Evolutionary conservation across 2,329 filamentous ascomycete genomes (phyloP).

Genomic region (Zymoseptoria passerinii): DNA sequence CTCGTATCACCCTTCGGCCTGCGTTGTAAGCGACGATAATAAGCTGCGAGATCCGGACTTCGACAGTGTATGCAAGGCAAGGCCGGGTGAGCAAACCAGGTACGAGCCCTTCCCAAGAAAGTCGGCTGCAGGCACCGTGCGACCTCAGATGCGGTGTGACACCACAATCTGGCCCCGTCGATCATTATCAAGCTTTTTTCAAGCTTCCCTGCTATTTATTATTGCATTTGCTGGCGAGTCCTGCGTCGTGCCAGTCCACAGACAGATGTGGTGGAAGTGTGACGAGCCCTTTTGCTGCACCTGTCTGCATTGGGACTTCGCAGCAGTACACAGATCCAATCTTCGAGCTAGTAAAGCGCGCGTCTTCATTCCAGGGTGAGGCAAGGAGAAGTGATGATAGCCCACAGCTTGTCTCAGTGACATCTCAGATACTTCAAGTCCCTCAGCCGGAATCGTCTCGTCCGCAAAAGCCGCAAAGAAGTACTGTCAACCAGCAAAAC

Average conservation of each 20-base stretch:
- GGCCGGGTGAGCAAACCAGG: constrained; percentile 1
- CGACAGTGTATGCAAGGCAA: constrained; percentile 10
- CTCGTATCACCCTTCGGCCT: neutral
- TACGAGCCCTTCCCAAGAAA: neutral
- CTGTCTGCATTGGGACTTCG: neutral
- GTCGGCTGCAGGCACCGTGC: constrained; percentile 9
- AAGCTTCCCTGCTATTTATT: neutral
- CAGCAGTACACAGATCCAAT: neutral
- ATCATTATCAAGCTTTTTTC: constrained; percentile 4
- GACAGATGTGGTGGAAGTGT: neutral
- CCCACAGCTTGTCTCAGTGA: neutral
- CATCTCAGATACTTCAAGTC: neutral
- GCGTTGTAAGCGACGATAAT: neutral
- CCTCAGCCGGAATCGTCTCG: neutral
- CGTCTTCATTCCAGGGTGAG: neutral
- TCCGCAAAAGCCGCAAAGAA: neutral
- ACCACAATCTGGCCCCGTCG: neutral
- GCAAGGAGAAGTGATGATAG: neutral
- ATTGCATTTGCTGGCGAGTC: neutral
- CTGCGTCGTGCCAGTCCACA: neutral
- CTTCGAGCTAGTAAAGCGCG: neutral
- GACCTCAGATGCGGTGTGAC: constrained; percentile 5
- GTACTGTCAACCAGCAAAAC: too few species aligned
- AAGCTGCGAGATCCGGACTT: constrained; percentile 1
- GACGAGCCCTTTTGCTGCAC: neutral